A percentile compares a stretch with the other conserved stretches of the same genome.
Conservation (phyloP, 2,329 filamentous ascomycete species). For the Ceratocystis colombiana region DNA sequence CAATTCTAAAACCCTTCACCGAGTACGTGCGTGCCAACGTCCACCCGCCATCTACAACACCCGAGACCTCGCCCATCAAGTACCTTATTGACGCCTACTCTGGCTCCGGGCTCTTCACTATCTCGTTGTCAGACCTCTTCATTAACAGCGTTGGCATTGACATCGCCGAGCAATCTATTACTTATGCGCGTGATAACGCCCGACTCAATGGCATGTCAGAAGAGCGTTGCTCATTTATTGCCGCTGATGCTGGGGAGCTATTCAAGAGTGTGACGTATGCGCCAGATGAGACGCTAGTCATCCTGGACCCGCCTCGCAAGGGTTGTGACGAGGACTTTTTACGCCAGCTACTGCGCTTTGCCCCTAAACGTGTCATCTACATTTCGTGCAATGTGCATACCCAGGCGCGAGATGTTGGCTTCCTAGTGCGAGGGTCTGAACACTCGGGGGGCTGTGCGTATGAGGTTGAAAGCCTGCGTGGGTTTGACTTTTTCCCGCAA, state of each 20-base stretch:
- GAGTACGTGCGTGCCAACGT: constrained; percentile 75
- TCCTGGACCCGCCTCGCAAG: constrained; percentile 93
- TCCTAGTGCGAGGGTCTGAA: constrained; percentile 61
- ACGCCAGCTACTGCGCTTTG: constrained; percentile 65
- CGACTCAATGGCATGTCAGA: constrained; percentile 58
- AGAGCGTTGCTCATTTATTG: constrained; percentile 69
- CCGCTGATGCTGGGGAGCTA: constrained; percentile 73
- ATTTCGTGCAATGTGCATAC: constrained; percentile 98
- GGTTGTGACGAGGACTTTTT: constrained; percentile 84
- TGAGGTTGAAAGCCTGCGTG: constrained; percentile 78
- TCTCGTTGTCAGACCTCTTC: constrained; percentile 79
- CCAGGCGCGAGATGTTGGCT: constrained; percentile 84
- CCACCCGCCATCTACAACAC: constrained; percentile 41
- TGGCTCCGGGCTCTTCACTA: constrained; percentile 92
- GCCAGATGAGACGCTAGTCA: constrained; percentile 75
- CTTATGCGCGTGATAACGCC: constrained; percentile 69
- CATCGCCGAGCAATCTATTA: constrained; percentile 69
- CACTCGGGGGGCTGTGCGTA: constrained; percentile 44
- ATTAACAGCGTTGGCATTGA: constrained; percentile 82
- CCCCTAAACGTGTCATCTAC: constrained; percentile 73
- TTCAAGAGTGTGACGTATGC: constrained; percentile 49
- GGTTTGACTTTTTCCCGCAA: constrained; percentile 97
- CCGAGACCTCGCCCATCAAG: constrained; percentile 45
- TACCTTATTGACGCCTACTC: constrained; percentile 97
- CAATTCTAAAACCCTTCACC: constrained; percentile 79